Base-by-base conservation (phyloP, 2,329 filamentous ascomycete species). In the Botrytis pseudocinerea region DNA sequence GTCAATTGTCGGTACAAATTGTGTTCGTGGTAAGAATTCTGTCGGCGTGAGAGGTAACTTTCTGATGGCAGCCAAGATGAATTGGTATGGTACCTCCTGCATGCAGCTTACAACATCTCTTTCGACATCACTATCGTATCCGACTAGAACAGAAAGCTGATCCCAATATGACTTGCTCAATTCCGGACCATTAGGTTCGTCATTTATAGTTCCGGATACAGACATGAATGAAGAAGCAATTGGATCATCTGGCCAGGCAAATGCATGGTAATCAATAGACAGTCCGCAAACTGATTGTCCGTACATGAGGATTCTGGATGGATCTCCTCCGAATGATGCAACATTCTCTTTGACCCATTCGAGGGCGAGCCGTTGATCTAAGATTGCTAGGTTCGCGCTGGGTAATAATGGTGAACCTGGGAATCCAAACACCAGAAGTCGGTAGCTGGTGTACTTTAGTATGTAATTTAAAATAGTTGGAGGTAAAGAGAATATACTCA, bases 201-300 rank as follows among this genome's bases (percentile, higher is more conserved):
- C 78, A 54, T 75, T 76, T 62, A 77, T 77, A 8, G 74, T 80
- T 8, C 66, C 72, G 61, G 78, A 79, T 66, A 78, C 25, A 4
- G 74, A 38, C 46, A 80, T 78, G 42, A 77, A 70, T 22, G 75
- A 78, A 22, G 73, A 71, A 51, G 74, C 78, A 59, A 77, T 79
- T 1, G 77, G 76, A 62, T 74, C 65, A 3, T 69, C 46, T 4
- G 32, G 61, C 54, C 48, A 74, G 25, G 70, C 65, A 40, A 73
- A 73, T 20, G 64, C 25, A 61, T 69, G 60, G 8, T 1, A 74
- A 68, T 80, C 75, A 2, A 76, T 74, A 1, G 77, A 77, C 22
- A 74, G 71, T 16, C 78, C 84, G 22, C 83, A 83, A 8, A 83
- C 83, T 9, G 80, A 83, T 75, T 85, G 82, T 32, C 78, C 77